Evolutionary conservation across 495 filamentous ascomycete species (phyloP).

Genomic region (Penicilliopsis zonata): DNA sequence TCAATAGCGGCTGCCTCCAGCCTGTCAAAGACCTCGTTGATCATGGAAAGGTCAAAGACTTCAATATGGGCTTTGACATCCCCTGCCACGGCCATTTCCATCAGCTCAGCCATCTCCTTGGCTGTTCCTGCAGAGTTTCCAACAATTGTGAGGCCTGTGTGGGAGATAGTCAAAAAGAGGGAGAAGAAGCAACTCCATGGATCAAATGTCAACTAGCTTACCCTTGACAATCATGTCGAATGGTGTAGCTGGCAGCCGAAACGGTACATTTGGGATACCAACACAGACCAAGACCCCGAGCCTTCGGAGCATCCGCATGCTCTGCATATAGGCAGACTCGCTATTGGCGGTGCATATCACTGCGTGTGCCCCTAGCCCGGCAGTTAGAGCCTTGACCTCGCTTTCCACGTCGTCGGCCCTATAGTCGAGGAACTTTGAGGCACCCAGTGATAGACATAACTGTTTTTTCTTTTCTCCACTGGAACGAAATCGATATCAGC

Average conservation of each 20-base stretch:
- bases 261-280: constrained; percentile 26
- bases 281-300: constrained; percentile 32
- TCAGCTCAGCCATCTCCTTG: constrained; percentile 26
- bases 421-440: constrained; percentile 28
- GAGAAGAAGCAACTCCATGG: neutral
- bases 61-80: constrained; percentile 28
- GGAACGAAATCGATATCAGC: neutral
- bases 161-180: no score
- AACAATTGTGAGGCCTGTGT: constrained; percentile 25
- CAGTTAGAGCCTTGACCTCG: constrained; percentile 20
- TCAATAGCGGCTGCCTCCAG: constrained; percentile 30
- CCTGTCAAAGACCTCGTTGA: constrained; percentile 27
- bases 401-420: constrained; percentile 23
- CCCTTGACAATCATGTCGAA: constrained; percentile 34
- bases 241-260: constrained; percentile 24
- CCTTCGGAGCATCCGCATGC: constrained; percentile 24
- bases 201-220: constrained; percentile 1
- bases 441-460: constrained; percentile 27
- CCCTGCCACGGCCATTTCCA: constrained; percentile 26
- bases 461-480: constrained; percentile 29
- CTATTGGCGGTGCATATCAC: constrained; percentile 32
- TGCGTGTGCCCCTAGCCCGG: constrained; percentile 27
- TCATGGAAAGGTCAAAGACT: constrained; percentile 25
- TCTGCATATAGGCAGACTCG: constrained; percentile 27
- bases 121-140: constrained; percentile 30